phyloP scores from a whole-genome alignment of 169 alveolate species.

The Plasmodium billcollinsi region DNA sequence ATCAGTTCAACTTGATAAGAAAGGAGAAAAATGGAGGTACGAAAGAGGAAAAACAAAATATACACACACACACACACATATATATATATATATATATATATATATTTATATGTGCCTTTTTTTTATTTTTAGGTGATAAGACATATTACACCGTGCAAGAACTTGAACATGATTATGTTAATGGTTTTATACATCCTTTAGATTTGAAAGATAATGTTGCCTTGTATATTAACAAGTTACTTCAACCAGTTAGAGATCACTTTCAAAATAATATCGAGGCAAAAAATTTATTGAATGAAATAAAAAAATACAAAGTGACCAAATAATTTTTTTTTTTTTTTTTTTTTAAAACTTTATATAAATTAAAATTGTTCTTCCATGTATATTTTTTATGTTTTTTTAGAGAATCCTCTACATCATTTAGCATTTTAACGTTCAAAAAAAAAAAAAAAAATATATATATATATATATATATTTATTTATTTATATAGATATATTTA shows the following conservation, averaged over 20 bases:
- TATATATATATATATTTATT: no score
- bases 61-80: not conserved
- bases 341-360: not conserved
- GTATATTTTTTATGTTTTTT: no score
- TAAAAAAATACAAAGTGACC: slow-evolving; percentile 87
- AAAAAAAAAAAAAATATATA: no score
- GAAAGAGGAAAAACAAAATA: slow-evolving; percentile 6
- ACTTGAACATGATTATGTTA: slow-evolving; percentile 90
- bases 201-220: slow-evolving; percentile 96
- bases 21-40: slow-evolving; percentile 91
- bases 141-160: slow-evolving; percentile 89
- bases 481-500: no score
- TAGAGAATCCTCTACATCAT: no score
- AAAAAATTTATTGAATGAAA: slow-evolving; percentile 90
- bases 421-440: no score
- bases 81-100: slow-evolving; percentile 10
- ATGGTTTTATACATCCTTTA: slow-evolving; percentile 95
- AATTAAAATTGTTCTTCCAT: no score
- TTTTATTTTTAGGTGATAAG: slow-evolving; percentile 84
- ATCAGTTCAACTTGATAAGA: slow-evolving; percentile 84
- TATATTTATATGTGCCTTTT: slow-evolving; percentile 8
- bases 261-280: slow-evolving; percentile 92
- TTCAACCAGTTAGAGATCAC: slow-evolving; percentile 98
- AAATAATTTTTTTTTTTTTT: slow-evolving; percentile 63
- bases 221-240: slow-evolving; percentile 90